Percentiles rank a stretch among this genome's conserved stretches.
These are phyloP conservation scores for Kwoniella heveanensis DNA, from an alignment of 768 basidiomycete genomes.

Conservation along the genomic window DNA sequence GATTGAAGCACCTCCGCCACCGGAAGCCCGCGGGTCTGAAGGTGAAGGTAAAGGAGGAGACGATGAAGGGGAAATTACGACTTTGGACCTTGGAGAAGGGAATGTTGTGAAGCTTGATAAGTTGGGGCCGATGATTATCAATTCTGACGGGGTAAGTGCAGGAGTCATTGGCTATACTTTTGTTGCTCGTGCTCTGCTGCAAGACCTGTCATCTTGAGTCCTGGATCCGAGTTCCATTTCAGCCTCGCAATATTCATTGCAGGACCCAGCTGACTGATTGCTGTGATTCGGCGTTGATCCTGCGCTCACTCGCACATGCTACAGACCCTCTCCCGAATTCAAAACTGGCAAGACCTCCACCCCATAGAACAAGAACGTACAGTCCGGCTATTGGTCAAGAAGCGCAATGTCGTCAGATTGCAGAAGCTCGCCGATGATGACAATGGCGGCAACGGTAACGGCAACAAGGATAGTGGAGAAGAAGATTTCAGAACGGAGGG, in stretches of 20 bases:
- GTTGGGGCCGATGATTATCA: conserved; percentile 70
- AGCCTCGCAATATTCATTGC: no score
- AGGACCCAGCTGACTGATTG: not conserved
- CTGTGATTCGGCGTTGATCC: not conserved
- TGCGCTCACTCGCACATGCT: no score
- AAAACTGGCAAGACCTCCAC: conserved; percentile 67
- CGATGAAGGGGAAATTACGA: conserved; percentile 25
- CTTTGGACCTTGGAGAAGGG: conserved; percentile 47
- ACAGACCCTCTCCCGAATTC: conserved; percentile 68
- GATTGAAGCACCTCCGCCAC: conserved; percentile 25
- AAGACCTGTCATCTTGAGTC: no score
- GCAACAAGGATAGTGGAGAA: not conserved
- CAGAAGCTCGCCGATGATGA: conserved; percentile 41
- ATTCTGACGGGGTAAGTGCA: conserved; percentile 66
- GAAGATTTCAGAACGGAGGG: not conserved
- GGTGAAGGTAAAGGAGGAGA: not conserved
- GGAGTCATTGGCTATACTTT: no score
- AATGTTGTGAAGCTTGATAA: conserved; percentile 62
- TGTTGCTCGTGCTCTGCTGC: no score
- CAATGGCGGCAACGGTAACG: conserved; percentile 12
- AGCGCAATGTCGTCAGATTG: conserved; percentile 50
- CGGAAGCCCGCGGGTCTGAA: no score
- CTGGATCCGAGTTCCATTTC: no score
- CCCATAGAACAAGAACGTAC: conserved; percentile 65
- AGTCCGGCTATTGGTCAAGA: conserved; percentile 61